Percentiles rank a stretch among this genome's conserved stretches.
phyloP scores from a whole-genome alignment of 345 rosid species.

The Theobroma cacao region DNA sequence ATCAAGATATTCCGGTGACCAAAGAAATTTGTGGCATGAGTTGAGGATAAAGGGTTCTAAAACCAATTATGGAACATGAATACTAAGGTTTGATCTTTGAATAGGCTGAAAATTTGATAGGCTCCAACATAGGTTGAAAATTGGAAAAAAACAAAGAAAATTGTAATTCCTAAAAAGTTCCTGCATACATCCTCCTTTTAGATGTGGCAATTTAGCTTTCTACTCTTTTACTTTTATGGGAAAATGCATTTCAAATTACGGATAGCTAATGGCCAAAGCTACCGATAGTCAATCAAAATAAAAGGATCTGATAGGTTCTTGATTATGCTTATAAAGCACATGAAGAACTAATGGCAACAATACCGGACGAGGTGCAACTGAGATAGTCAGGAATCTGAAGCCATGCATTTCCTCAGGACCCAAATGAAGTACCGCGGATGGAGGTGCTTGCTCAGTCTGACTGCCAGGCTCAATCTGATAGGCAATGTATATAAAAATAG shows the following conservation, averaged over 20 bases:
- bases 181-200: background rate
- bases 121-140: constrained; percentile 1
- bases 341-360: constrained; percentile 12
- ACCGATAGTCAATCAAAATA: background rate
- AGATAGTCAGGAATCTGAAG: constrained; percentile 88
- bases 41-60: background rate
- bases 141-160: background rate
- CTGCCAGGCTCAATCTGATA: constrained; percentile 93
- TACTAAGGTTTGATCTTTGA: background rate
- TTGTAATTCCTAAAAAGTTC: background rate
- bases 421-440: constrained; percentile 77
- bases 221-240: background rate
- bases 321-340: background rate
- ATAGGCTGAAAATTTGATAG: background rate
- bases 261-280: constrained; percentile 1
- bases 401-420: constrained; percentile 78
- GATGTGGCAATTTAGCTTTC: background rate
- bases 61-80: background rate
- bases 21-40: background rate
- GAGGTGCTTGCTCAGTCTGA: constrained; percentile 99
- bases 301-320: background rate
- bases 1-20: background rate
- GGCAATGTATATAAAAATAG: constrained; percentile 16
- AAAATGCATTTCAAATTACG: background rate
- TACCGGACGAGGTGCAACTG: constrained; percentile 97